A percentile compares a stretch with the other conserved stretches of the same genome.
These are phyloP conservation scores for Macaranga tanarius DNA, from an alignment of 441 rosid genomes.

Conservation along the genomic window DNA sequence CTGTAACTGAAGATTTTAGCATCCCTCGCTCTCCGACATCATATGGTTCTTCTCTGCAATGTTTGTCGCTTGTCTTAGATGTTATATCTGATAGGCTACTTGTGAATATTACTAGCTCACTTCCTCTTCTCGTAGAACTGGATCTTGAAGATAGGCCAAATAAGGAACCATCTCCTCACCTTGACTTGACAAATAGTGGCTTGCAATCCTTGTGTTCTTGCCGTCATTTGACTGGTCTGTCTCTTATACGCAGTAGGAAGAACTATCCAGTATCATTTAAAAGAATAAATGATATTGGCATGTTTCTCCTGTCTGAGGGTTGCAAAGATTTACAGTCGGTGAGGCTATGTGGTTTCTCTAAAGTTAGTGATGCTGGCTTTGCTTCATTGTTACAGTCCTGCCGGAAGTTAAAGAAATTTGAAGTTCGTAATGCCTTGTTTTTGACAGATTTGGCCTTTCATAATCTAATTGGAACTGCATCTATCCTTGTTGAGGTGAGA, in stretches of 20 bases:
- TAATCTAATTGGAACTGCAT: conserved; percentile 45
- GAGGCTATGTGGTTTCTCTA: conserved; percentile 56
- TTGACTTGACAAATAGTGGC: conserved; percentile 55
- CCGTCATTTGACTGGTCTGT: conserved; percentile 43
- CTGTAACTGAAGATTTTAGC: conserved; percentile 21
- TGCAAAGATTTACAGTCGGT: conserved; percentile 53
- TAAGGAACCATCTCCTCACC: conserved; percentile 32
- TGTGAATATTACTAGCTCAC: conserved; percentile 34
- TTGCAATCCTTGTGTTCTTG: conserved; percentile 49
- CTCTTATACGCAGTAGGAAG: conserved; percentile 49
- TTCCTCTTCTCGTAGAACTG: conserved; percentile 51
- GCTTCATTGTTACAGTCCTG: conserved; percentile 62
- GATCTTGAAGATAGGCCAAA: conserved; percentile 63
- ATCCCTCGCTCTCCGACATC: conserved; percentile 28
- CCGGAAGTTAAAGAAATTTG: conserved; percentile 53
- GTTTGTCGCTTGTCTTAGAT: conserved; percentile 59
- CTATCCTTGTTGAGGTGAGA: conserved; percentile 54
- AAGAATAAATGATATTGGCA: conserved; percentile 72
- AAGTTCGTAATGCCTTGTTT: conserved; percentile 40
- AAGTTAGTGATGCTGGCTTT: conserved; percentile 70
- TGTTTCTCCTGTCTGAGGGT: conserved; percentile 57
- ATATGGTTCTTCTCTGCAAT: conserved; percentile 36
- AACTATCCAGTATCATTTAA: conserved; percentile 49
- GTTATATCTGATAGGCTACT: conserved; percentile 52
- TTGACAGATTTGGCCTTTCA: conserved; percentile 69